Conservation (phyloP, 306 rosid species). For the Nissolia schottii region DNA sequence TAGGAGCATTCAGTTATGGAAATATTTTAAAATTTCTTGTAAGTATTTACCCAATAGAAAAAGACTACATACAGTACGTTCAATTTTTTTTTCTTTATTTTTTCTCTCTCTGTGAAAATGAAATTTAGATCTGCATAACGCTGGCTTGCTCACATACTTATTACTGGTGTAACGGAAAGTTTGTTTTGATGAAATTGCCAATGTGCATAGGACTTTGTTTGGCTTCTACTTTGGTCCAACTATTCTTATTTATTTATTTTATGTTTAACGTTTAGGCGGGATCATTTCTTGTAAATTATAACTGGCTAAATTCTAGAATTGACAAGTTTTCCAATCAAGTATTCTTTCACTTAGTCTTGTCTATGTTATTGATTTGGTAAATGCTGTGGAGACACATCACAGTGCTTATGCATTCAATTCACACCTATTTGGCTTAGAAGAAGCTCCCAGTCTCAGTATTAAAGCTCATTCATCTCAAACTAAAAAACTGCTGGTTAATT, state of each 20-base stretch:
- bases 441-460: background rate
- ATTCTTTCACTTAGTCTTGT: background rate
- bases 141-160: background rate
- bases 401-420: no score
- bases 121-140: background rate
- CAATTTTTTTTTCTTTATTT: background rate
- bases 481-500: background rate
- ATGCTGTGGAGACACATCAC: no score
- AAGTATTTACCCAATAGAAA: background rate
- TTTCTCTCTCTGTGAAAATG: background rate
- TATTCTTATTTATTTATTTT: background rate
- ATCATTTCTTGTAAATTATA: background rate
- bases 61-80: background rate
- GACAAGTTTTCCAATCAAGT: background rate
- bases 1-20: background rate
- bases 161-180: background rate
- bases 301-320: background rate
- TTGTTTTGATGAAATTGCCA: background rate
- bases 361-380: no score
- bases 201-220: background rate
- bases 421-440: no score
- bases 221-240: background rate
- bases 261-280: background rate
- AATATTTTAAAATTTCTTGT: background rate
- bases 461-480: background rate